Percentiles rank a stretch among this genome's conserved stretches.
These are phyloP conservation scores for Leucogyrophana mollusca DNA, from an alignment of 768 basidiomycete species.

Conservation along the genomic window DNA sequence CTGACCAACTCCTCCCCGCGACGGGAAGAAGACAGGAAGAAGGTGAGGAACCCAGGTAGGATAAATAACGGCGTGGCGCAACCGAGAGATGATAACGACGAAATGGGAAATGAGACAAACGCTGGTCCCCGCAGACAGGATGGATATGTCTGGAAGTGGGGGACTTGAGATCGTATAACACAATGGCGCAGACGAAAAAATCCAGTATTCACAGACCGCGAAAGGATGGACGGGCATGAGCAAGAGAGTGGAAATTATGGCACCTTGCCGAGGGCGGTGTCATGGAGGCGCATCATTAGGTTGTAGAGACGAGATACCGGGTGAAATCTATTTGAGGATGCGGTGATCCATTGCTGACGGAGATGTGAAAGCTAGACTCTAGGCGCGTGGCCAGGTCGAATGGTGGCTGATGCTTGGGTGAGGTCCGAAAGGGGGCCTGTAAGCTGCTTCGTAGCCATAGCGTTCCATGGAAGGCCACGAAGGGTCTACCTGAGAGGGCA, in stretches of 20 bases:
- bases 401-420: slow-evolving; percentile 44
- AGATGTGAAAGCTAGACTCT: slow-evolving; percentile 23
- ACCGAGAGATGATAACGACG: slow-evolving; percentile 21
- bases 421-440: slow-evolving; percentile 43
- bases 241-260: slow-evolving; percentile 40
- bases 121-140: slow-evolving; percentile 53
- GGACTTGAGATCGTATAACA: slow-evolving; percentile 23
- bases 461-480: slow-evolving; percentile 45
- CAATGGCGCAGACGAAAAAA: slow-evolving; percentile 18
- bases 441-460: slow-evolving; percentile 37
- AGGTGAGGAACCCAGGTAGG: slow-evolving; percentile 14
- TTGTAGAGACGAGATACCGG: slow-evolving; percentile 16
- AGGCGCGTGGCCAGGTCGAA: slow-evolving; percentile 50
- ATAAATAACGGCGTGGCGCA: slow-evolving; percentile 27
- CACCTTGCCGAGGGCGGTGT: slow-evolving; percentile 33
- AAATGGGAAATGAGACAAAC: slow-evolving; percentile 26
- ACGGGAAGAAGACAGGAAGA: slow-evolving; percentile 15
- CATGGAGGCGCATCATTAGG: slow-evolving; percentile 31
- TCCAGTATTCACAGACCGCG: slow-evolving; percentile 36
- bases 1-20: slow-evolving; percentile 6
- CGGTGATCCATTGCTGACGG: slow-evolving; percentile 26
- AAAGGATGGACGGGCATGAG: slow-evolving; percentile 31
- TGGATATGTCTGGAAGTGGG: slow-evolving; percentile 56
- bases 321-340: slow-evolving; percentile 16
- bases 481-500: slow-evolving; percentile 34